Base-by-base conservation (phyloP, 495 filamentous ascomycete genomes). In the Aspergillus kassunensis region DNA sequence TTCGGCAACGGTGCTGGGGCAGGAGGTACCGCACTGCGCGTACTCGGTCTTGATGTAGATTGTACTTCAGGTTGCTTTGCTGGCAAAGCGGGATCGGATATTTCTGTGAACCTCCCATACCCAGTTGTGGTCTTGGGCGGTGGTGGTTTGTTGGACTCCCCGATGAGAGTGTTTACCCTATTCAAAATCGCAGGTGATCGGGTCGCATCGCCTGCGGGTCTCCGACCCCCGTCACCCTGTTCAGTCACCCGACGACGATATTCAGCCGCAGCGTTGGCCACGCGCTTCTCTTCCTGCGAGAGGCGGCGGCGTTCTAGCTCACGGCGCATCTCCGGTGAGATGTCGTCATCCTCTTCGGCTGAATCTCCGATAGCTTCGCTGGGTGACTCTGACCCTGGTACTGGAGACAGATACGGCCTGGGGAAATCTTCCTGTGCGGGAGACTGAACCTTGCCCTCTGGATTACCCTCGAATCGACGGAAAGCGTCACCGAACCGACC, bases 401-500 rank as follows among this genome's bases (percentile, higher is more conserved):
- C 80, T 44, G 91, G 42, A 15, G 42, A 89, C 12, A 88, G 82
- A 18, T 89, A 67, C 35, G 77, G 75, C 53, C 67, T 64, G 43
- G 70, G 61, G 16, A 54, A 53, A 31, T 66, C 71, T 44, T 76
- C 70, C 8, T 65, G 62, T 16, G 61, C 70, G 2, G 79, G 81
- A 25, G 80, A 83, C 24, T 81, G 80, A 21, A 76, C 78, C 23
- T 76, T 75, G 56, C 65, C 56, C 15, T 76, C 78, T 27, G 67
- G 61, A 44, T 70, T 72, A 55, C 80, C 81, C 19, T 98, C 93
- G 59, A 98, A 98, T 5, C 88, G 81, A 55, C 91, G 87, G 74
- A 98, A 97, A 4, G 95, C 92, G 46, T 97, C 95, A 2, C 95
- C 91, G 67, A 98, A 97, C 64, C 88, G 90, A 7, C 91, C 89